Evolutionary conservation across 306 rosid species (phyloP).

Genomic region (Fragaria vesca): DNA sequence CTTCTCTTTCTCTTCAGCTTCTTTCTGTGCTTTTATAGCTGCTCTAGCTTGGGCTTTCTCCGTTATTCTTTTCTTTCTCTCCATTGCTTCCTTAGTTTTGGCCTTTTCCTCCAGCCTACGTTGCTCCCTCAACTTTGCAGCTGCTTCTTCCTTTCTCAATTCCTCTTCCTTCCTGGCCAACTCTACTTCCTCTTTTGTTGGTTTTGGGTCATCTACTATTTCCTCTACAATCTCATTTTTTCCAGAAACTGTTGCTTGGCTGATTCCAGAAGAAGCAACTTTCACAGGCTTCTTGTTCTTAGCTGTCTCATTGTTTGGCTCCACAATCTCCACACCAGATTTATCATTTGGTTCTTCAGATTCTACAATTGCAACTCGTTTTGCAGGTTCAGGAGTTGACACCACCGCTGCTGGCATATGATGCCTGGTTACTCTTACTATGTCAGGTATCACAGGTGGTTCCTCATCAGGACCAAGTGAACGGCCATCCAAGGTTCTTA

Average conservation of each 20-base stretch:
- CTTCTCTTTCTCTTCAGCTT: constrained; percentile 86
- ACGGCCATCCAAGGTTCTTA: constrained; percentile 77
- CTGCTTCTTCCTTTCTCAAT: constrained; percentile 67
- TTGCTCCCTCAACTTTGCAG: constrained; percentile 59
- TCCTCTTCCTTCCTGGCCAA: constrained; percentile 59
- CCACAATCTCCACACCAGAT: constrained; percentile 33
- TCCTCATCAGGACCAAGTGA: constrained; percentile 80
- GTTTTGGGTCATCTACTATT: constrained; percentile 39
- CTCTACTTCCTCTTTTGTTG: constrained; percentile 71
- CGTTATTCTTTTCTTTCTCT: constrained; percentile 63
- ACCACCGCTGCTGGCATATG: constrained; percentile 26
- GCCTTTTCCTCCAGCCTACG: constrained; percentile 71
- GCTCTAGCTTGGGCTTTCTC: constrained; percentile 81
- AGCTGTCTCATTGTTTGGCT: constrained; percentile 35
- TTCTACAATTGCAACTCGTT: constrained; percentile 32
- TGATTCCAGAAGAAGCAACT: constrained; percentile 32
- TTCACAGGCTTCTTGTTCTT: constrained; percentile 43
- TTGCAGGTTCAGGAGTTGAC: constrained; percentile 45
- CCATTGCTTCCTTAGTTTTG: constrained; percentile 77
- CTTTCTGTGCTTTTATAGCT: constrained; percentile 66
- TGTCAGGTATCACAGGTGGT: constrained; percentile 54
- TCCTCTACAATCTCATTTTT: constrained; percentile 49
- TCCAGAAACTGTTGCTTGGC: constrained; percentile 29
- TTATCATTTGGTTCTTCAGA: constrained; percentile 37
- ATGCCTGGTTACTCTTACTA: constrained; percentile 36